Evolutionary conservation across 2,329 filamentous ascomycete genomes (phyloP).

Genomic region (Capronia epimyces): DNA sequence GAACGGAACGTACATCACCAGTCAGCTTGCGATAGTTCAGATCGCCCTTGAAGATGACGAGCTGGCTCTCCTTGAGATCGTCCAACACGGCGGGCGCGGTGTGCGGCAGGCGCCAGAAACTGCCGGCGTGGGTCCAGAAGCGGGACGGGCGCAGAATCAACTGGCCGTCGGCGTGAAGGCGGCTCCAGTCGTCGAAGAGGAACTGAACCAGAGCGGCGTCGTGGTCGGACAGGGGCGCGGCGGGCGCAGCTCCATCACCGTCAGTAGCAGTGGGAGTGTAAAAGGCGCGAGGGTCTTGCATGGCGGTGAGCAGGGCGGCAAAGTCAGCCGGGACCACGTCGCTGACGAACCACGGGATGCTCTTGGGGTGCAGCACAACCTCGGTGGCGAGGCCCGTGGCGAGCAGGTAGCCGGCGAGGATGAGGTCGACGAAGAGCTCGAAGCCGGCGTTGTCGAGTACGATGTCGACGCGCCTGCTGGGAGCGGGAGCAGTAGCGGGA

Average conservation of each 20-base stretch:
- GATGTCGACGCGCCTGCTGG: conserved; percentile 74
- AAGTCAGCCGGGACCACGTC: conserved; percentile 89
- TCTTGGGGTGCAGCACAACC: conserved; percentile 86
- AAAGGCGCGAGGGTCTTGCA: conserved; percentile 72
- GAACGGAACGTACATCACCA: conserved; percentile 67
- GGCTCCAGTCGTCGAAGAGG: conserved; percentile 75
- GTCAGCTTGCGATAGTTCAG: conserved; percentile 93
- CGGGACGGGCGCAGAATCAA: conserved; percentile 74
- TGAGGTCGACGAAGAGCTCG: conserved; percentile 90
- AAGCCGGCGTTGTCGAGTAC: conserved; percentile 97
- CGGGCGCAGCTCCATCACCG: conserved; percentile 50
- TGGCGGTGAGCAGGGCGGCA: conserved; percentile 67
- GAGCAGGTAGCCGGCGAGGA: conserved; percentile 84
- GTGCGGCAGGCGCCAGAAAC: conserved; percentile 79
- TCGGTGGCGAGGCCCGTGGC: conserved; percentile 77
- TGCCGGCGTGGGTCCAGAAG: conserved; percentile 86
- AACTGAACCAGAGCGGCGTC: conserved; percentile 66
- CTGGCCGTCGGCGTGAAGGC: conserved; percentile 75
- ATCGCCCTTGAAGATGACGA: conserved; percentile 96
- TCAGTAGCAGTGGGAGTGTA: conserved; percentile 72
- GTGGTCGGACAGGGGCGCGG: conserved; percentile 58
- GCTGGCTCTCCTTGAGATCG: conserved; percentile 74
- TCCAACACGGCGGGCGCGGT: conserved; percentile 62
- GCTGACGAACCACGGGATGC: conserved; percentile 96
- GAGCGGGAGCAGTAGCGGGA: conserved; percentile 41